Conservation (phyloP, 1,139 yeast species). For the Pichia sp. region DNA sequence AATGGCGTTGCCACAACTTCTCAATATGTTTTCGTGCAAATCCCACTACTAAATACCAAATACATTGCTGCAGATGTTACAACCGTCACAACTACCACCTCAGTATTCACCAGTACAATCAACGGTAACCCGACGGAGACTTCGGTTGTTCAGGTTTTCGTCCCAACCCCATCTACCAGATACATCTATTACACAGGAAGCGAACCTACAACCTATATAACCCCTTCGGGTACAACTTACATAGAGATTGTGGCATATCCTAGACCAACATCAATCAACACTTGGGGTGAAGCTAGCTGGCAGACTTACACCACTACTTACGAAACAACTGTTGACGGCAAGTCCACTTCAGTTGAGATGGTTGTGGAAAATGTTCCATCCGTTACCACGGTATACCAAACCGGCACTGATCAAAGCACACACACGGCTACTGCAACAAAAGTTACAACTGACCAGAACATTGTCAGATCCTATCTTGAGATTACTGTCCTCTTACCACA, state of each 20-base stretch:
- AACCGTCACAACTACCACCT: constrained; percentile 1
- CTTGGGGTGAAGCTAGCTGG: neutral
- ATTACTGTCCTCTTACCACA: constrained; percentile 2
- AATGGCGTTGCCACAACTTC: neutral
- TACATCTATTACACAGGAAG: neutral
- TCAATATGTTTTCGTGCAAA: constrained; percentile 2
- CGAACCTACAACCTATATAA: constrained; percentile 1
- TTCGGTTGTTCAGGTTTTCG: constrained; percentile 5
- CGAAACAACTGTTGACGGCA: neutral
- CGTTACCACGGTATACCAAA: neutral
- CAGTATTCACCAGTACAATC: constrained; percentile 2
- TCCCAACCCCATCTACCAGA: constrained; percentile 5
- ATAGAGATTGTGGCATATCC: constrained; percentile 3
- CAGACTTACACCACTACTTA: neutral
- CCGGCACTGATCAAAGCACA: neutral
- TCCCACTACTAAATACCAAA: constrained; percentile 3
- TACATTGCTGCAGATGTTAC: constrained; percentile 3
- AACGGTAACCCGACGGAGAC: constrained; percentile 2
- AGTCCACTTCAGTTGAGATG: neutral
- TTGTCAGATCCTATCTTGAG: constrained; percentile 1
- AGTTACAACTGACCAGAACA: neutral
- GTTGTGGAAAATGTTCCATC: neutral
- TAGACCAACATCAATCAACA: neutral
- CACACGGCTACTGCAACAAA: neutral
- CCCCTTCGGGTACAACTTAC: constrained; percentile 1